Evolutionary conservation across 2,329 filamentous ascomycete genomes (phyloP), one percentile per base, ranked within the genome.

Genomic region (Elsinoe fawcettii): DNA sequence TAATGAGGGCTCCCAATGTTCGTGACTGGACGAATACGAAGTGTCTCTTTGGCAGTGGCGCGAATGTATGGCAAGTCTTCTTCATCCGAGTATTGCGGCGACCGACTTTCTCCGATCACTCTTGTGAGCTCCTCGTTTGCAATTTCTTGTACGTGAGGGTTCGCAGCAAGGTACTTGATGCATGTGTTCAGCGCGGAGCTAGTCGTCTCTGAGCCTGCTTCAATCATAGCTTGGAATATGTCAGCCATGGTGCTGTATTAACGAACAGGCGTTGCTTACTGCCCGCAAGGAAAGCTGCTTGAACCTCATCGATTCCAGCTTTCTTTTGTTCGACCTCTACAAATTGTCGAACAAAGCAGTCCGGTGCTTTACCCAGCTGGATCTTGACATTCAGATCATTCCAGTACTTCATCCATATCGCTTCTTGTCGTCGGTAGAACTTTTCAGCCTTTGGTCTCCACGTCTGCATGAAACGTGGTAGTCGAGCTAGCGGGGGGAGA

Each of bases 151-250:
- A 69, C 59, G 8, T 64, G 60, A 1, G 67, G 67, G 47, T 63
- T 5, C 1, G 67, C 67, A 16, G 63, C 61, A 34, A 71, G 65
- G 44, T 70, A 66, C 1, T 68, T 57, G 8, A 70, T 60, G 0
- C 65, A 63, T 23, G 61, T 68, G 44, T 72, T 68, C n/a, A 73
- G 63, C 3, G 67, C 68, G 1, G 67, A 69, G 8, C 69, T 65
- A 1, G 73, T 71, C 0, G 71, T 75, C 51, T 71, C 69, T 18
- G 64, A 70, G 2, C 73, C 73, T 1, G 71, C 73, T 60, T 75
- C 73, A 8, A 73, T 67, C 54, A 70, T 64, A 14, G 55, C 55
- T 56, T 25, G 2, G 23, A 18, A 8, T 2, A 12, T 20, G 37
- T 56, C 20, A 56, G 43, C 41, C 2, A 22, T 44, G 9, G 3